Base-by-base conservation (phyloP, 2,329 filamentous ascomycete genomes). In the Leptographium wingfieldii region DNA sequence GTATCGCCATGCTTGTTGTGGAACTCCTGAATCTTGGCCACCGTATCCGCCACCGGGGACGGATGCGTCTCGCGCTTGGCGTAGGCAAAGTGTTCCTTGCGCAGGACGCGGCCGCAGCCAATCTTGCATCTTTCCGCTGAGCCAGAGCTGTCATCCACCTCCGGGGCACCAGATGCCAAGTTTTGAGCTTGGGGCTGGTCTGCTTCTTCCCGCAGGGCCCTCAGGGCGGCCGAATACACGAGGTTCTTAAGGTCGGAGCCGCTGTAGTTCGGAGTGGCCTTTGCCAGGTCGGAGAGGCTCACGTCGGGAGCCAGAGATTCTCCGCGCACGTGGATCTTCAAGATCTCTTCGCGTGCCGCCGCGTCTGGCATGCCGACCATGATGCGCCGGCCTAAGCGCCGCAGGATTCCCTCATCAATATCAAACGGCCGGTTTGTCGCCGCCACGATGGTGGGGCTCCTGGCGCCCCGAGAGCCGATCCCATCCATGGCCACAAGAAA, bases 231-330 rank as follows among this genome's bases (percentile, higher is more conserved):
- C 4, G 75, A 73, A 11, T 78, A 76, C 25, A 73, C 74, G 27
- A 80, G 67, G 61, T 77, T 80, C 67, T 79, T 80, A 56, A 80
- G 67, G 62, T 80, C 78, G 1, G 76, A 79, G 19, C 78, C 78
- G 0, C 77, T 79, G 63, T 79, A 80, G 31, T 76, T 70, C 0
- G 73, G 71, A 0, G 78, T 80, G 19, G 72, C 70, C 31, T 67
- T 69, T 3, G 77, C 76, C 3, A 80, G 65, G 10, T 72, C 68
- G 2, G 71, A 67, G 12, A 78, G 64, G 40, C 74, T 70, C 4
- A 78, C 71, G 53, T 55, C 53, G 14, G 27, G 27, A 12, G 72
- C 74, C 11, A 77, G 67, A 31, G 67, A 64, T 66, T 80, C 77
- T 10, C 74, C 72, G 62, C 76, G 76, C 19, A 81, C 69, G 58